Base-by-base conservation (phyloP, 1,284 basidiomycete genomes). In the Moesziomyces aphidis region DNA sequence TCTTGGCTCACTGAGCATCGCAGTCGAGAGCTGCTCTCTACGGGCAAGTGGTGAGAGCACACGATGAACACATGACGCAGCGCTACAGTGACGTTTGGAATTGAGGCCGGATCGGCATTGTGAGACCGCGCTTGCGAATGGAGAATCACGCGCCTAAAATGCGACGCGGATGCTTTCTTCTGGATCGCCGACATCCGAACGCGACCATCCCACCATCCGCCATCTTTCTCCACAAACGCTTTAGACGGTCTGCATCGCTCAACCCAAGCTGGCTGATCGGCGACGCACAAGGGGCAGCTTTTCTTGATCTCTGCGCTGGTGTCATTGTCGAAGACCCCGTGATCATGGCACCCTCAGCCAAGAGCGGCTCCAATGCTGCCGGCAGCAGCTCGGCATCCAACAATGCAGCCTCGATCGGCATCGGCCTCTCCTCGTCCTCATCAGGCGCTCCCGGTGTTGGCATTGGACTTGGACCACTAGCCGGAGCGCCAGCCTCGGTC, bases 401-500 rank as follows among this genome's bases (percentile, higher is more conserved):
- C 61, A 64, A 61, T 58, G 59, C 60, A 36, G 50, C 61, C 8
- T 45, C 67, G 8, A 49, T 70, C 13, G 73, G 73, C 10, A 55
- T 75, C n/a, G 73, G 67, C 7, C 56, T 75, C 9, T 70, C 67
- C 2, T 59, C 60, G 2, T 67, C 73, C 6, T 60, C 73, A 1
- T 44, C 62, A 6, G 61, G 59, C 36, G 60, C 48, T 6, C 60
- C 63, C 5, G 59, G 62, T 23, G 61, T 60, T n/a, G 61, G 70
- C 10, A 73, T 73, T 36, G 70, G 70, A 3, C 65, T 73, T 5
- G 63, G 63, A 22, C 46, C 73, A 1, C 39, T 71, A 5, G 67
- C 73, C 5, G 73, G 73, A 19, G 64, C 65, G 5, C 73, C 67
- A 15, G 61, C 63, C 10, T 81, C 79, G 6, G 79, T 84, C 47